Base-by-base conservation (phyloP, 768 basidiomycete species). In the Suillus paluster region DNA sequence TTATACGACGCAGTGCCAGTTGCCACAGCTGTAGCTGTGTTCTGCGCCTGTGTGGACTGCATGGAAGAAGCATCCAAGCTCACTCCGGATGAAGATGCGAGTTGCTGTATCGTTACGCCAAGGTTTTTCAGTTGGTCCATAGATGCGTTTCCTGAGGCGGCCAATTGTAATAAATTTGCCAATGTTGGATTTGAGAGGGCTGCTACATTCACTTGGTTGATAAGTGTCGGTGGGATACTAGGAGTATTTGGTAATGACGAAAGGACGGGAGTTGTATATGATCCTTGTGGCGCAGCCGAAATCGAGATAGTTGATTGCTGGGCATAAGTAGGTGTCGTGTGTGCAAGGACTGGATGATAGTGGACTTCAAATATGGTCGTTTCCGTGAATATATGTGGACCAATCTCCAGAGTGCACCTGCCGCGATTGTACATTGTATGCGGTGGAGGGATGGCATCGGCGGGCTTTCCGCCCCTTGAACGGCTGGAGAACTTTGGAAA, bases 401-500 rank as follows among this genome's bases (percentile, higher is more conserved):
- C 92, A 36, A 94, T 85, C 66, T 85, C 81, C 41, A 95, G 73
- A 59, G 88, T 84, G 71, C 87, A 93, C 69, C 80, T 84, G 49
- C 90, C 91, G 39, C 88, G 80, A 36, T 79, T 80, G 65, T 85
- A 84, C 59, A 87, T 83, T 1, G 84, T 87, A 69, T 92, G 89
- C 0, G 89, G 86, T 3, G 89, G 89, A 44, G 85, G 86, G 27
- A 77, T 71, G 23, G 81, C 76, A 56, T 84, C 81, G 0, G 80
- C 71, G n/a, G 78, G 77, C 67, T 87, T 90, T 60, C 81, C 83
- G 46, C 83, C 83, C 19, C 88, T 84, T 53, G 83, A 75, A 66
- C 85, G 89, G 59, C 82, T 83, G 23, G 89, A 89, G 70, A 92
- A 93, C 68, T 85, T 89, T 27, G 87, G 86, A 64, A 93, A 91